Evolutionary conservation across 441 rosid genomes (phyloP).

Genomic region (Biscutella auriculata): DNA sequence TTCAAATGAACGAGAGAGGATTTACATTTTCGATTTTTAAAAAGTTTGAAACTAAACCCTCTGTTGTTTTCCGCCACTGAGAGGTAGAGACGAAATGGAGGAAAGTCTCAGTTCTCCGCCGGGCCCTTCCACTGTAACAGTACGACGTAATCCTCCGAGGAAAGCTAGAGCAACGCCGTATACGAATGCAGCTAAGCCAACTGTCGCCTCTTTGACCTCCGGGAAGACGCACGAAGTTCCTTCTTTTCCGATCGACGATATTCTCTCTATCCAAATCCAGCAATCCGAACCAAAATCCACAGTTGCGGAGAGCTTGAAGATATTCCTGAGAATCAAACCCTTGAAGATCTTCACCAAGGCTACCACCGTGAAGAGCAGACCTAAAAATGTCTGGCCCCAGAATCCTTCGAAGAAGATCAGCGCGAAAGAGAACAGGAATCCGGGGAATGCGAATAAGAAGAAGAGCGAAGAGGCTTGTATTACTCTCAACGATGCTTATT

Average conservation of each 20-base stretch:
- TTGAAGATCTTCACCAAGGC: slow-evolving; percentile 12
- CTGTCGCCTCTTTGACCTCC: slow-evolving; percentile 11
- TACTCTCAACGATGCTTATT: slow-evolving; percentile 33
- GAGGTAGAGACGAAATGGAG: slow-evolving; percentile 9
- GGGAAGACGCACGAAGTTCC: slow-evolving; percentile 24
- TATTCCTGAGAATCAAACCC: slow-evolving; percentile 69
- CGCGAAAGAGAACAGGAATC: slow-evolving; percentile 14
- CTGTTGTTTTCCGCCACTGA: slow-evolving; percentile 25
- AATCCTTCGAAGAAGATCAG: slow-evolving; percentile 34
- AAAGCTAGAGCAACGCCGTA: slow-evolving; percentile 60
- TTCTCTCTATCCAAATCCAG: slow-evolving; percentile 35
- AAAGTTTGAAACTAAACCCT: slow-evolving; percentile 2
- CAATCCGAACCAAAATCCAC: slow-evolving; percentile 15
- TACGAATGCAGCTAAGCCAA: slow-evolving; percentile 13
- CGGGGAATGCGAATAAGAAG: slow-evolving; percentile 25
- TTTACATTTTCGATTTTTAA: not conserved
- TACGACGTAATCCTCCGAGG: slow-evolving; percentile 72
- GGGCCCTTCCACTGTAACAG: slow-evolving; percentile 47
- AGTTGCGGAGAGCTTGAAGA: slow-evolving; percentile 40
- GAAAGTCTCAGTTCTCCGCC: slow-evolving; percentile 28
- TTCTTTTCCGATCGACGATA: slow-evolving; percentile 56
- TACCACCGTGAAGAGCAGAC: slow-evolving; percentile 12
- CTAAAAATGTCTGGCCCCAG: slow-evolving; percentile 63
- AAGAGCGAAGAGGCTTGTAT: slow-evolving; percentile 38
- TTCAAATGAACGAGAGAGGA: not conserved